These are phyloP conservation scores for Lupinus albus DNA, from an alignment of 306 rosid species.

Conservation along the genomic window DNA sequence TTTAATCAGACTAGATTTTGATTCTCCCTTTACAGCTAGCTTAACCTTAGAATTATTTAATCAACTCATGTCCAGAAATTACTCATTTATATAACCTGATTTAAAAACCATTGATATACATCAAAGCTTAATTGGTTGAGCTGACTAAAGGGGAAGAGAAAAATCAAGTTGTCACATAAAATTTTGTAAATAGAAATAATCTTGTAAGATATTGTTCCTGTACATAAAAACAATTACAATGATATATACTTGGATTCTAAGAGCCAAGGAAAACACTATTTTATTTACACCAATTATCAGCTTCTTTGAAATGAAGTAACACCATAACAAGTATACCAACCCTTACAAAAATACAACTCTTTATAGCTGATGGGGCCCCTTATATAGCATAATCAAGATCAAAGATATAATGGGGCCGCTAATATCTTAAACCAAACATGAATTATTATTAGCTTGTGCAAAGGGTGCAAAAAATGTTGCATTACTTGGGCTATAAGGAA, in stretches of 20 bases:
- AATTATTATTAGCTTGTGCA: slow-evolving; percentile 41
- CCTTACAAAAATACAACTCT: slow-evolving; percentile 45
- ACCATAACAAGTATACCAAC: slow-evolving; percentile 39
- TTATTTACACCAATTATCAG: slow-evolving; percentile 61
- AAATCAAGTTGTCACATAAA: slow-evolving; percentile 4
- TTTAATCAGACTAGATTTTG: no score
- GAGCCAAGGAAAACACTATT: slow-evolving; percentile 38
- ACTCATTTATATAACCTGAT: no score
- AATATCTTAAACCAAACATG: slow-evolving; percentile 39
- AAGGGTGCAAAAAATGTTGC: slow-evolving; percentile 35
- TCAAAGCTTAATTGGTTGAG: not conserved
- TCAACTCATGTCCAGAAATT: no score
- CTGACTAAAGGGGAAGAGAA: not conserved
- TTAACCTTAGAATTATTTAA: no score
- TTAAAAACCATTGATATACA: no score
- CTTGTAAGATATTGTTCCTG: slow-evolving; percentile 50
- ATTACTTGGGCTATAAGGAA: slow-evolving; percentile 48
- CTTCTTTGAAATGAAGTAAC: slow-evolving; percentile 43
- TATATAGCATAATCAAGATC: slow-evolving; percentile 40
- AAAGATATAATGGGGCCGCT: slow-evolving; percentile 40
- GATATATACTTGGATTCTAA: slow-evolving; percentile 41
- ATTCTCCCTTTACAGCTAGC: no score
- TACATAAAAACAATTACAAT: slow-evolving; percentile 55
- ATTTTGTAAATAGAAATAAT: slow-evolving; percentile 40
- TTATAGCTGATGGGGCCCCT: slow-evolving; percentile 36